phyloP scores from a whole-genome alignment of 768 basidiomycete species.

The Cystobasidium tubakii region DNA sequence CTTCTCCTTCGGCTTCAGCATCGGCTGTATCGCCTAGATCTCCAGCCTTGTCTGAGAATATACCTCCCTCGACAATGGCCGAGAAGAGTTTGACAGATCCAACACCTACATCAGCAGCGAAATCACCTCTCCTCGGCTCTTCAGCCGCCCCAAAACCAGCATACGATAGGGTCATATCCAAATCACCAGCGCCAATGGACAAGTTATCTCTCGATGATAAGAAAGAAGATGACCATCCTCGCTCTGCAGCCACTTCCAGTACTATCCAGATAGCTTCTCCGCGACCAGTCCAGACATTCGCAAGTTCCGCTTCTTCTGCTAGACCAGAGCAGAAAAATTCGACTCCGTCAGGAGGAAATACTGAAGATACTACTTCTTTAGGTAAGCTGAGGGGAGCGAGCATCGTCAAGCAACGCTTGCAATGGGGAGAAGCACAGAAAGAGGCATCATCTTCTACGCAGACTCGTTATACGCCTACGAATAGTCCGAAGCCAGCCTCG shows the following conservation, averaged over 20 bases:
- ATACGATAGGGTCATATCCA: neutral
- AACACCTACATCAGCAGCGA: neutral
- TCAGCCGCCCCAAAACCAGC: neutral
- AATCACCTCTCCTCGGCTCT: neutral
- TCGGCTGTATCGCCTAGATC: neutral
- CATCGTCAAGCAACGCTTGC: constrained; percentile 33
- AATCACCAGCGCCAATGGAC: neutral
- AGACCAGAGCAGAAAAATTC: no score
- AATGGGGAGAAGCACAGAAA: constrained; percentile 36
- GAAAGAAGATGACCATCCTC: neutral
- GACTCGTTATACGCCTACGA: neutral
- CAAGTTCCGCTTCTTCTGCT: neutral
- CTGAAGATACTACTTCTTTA: constrained; percentile 20
- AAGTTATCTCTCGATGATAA: neutral
- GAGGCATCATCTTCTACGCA: neutral
- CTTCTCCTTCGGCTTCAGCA: neutral
- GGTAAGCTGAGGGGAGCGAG: constrained; percentile 25
- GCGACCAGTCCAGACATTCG: neutral
- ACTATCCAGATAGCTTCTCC: neutral
- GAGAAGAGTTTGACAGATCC: neutral
- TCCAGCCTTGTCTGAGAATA: neutral
- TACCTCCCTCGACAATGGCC: neutral
- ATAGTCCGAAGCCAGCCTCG: constrained; percentile 4
- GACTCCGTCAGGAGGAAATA: no score
- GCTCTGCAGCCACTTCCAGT: neutral